Percentiles rank a stretch among this genome's conserved stretches.
These are phyloP conservation scores for Aureobasidium mangrovei DNA, from an alignment of 2,329 filamentous ascomycete genomes.

Conservation along the genomic window DNA sequence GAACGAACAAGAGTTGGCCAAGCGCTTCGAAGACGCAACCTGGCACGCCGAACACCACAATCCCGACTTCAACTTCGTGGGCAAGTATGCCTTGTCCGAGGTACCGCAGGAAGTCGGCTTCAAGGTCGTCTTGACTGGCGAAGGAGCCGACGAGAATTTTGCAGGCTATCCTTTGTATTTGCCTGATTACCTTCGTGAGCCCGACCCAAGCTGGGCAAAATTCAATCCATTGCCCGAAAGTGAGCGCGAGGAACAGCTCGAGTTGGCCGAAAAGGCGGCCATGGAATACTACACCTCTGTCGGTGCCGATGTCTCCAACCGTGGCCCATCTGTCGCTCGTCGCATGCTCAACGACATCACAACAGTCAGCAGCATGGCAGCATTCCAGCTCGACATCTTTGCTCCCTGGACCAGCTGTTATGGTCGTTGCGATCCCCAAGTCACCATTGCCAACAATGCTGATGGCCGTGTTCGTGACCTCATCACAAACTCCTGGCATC, in stretches of 20 bases:
- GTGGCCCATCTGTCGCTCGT: slow-evolving; percentile 24
- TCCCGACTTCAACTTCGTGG: slow-evolving; percentile 46
- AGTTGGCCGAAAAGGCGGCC: slow-evolving; percentile 21
- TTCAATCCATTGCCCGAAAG: slow-evolving; percentile 21
- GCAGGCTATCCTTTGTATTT: slow-evolving; percentile 43
- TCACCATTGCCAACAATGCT: slow-evolving; percentile 27
- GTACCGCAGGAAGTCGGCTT: slow-evolving; percentile 38
- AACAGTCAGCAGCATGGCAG: slow-evolving; percentile 29
- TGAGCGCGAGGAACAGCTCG: slow-evolving; percentile 19
- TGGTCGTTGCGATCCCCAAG: slow-evolving; percentile 25
- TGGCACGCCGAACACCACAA: slow-evolving; percentile 39
- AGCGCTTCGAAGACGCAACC: slow-evolving; percentile 36
- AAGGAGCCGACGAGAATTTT: slow-evolving; percentile 43
- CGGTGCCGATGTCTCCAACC: slow-evolving; percentile 22
- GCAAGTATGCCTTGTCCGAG: slow-evolving; percentile 41
- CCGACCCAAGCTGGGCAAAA: slow-evolving; percentile 30
- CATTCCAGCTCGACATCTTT: slow-evolving; percentile 30
- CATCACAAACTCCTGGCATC: slow-evolving; percentile 33
- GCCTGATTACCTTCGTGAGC: slow-evolving; percentile 42
- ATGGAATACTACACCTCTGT: slow-evolving; percentile 22
- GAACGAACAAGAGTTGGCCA: slow-evolving; percentile 36
- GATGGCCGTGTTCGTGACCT: slow-evolving; percentile 25
- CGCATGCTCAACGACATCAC: slow-evolving; percentile 34
- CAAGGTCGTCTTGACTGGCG: slow-evolving; percentile 46
- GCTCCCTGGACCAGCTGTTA: slow-evolving; percentile 27